Conservation (phyloP, 257 asterid genomes). For the Verbena officinalis region DNA sequence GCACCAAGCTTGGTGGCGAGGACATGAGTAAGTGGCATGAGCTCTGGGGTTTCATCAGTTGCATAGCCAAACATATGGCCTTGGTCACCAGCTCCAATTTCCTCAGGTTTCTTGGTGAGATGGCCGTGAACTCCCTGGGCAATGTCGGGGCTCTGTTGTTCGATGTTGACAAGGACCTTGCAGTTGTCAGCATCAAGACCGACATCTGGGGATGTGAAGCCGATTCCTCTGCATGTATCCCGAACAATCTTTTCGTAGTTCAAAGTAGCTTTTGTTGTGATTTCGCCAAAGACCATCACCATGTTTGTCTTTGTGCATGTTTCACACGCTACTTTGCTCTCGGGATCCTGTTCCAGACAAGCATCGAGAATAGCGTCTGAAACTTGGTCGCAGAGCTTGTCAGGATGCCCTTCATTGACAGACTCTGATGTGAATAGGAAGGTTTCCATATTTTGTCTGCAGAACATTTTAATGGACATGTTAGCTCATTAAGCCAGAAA, state of each 20-base stretch:
- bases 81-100: conserved; percentile 95
- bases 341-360: conserved; percentile 83
- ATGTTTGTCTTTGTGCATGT: conserved; percentile 89
- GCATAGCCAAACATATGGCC: conserved; percentile 96
- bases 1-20: conserved; percentile 94
- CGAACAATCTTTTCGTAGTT: conserved; percentile 85
- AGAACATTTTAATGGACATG: not conserved
- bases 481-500: not conserved
- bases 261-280: conserved; percentile 79
- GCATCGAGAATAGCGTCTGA: conserved; percentile 96
- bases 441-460: conserved; percentile 70
- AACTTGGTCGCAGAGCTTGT: conserved; percentile 94
- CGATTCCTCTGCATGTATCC: conserved; percentile 82
- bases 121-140: conserved; percentile 97
- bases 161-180: conserved; percentile 92
- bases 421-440: conserved; percentile 86
- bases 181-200: conserved; percentile 97
- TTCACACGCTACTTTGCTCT: conserved; percentile 91
- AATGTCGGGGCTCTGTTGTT: conserved; percentile 93
- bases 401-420: conserved; percentile 92
- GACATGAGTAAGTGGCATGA: conserved; percentile 92
- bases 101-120: conserved; percentile 90
- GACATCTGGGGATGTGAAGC: conserved; percentile 78
- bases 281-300: conserved; percentile 99
- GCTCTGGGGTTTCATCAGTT: conserved; percentile 89